phyloP scores from a whole-genome alignment of 2,329 filamentous ascomycete genomes.

The Metarhizium brunneum region DNA sequence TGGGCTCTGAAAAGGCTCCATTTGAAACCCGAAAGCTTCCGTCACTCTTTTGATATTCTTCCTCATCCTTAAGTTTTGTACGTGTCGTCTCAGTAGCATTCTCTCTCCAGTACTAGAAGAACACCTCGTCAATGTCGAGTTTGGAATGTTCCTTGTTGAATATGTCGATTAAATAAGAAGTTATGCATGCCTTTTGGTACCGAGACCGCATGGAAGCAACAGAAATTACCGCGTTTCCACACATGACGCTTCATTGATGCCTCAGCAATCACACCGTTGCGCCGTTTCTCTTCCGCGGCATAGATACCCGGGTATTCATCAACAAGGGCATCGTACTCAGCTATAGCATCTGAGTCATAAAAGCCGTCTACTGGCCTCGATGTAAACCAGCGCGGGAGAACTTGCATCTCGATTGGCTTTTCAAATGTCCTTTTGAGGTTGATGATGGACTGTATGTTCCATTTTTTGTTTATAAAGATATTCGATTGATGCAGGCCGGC shows the following conservation, averaged over 20 bases:
- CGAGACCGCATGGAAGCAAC: slow-evolving; percentile 12
- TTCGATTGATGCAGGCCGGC: slow-evolving; percentile 28
- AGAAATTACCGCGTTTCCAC: slow-evolving; percentile 10
- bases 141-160: slow-evolving; percentile 11
- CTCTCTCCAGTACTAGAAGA: not conserved
- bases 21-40: no score
- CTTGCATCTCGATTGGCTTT: slow-evolving; percentile 15
- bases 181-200: slow-evolving; percentile 12
- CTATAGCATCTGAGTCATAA: not conserved
- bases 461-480: slow-evolving; percentile 22
- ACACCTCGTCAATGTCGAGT: not conserved
- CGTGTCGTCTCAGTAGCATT: no score
- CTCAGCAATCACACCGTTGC: slow-evolving; percentile 1
- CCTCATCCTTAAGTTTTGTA: no score
- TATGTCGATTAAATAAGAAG: slow-evolving; percentile 9
- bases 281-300: slow-evolving; percentile 4
- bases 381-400: slow-evolving; percentile 18
- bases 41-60: no score
- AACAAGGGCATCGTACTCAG: slow-evolving; percentile 2
- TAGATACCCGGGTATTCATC: slow-evolving; percentile 7
- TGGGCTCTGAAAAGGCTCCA: no score
- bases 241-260: not conserved
- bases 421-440: slow-evolving; percentile 21
- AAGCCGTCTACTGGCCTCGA: slow-evolving; percentile 4
- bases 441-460: slow-evolving; percentile 20